These are phyloP conservation scores for Ascodesmis nigricans DNA, from an alignment of 495 filamentous ascomycete genomes.

Conservation along the genomic window DNA sequence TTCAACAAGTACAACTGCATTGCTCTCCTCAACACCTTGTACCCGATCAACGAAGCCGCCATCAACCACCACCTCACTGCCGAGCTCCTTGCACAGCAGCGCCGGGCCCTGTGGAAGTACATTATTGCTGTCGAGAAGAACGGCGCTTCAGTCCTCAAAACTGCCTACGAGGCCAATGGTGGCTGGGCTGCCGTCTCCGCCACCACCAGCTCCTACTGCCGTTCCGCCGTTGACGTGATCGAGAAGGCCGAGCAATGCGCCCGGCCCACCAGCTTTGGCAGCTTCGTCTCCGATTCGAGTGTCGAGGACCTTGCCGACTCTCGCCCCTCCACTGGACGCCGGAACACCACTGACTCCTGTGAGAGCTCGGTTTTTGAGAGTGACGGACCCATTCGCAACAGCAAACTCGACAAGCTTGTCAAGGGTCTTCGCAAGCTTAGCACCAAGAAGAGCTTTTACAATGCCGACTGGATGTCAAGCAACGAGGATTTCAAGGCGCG, in stretches of 20 bases:
- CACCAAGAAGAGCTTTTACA: background rate
- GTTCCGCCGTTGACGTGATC: slow-evolving; percentile 23
- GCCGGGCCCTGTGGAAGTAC: slow-evolving; percentile 43
- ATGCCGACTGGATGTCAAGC: slow-evolving; percentile 4
- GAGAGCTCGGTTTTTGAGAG: slow-evolving; percentile 10
- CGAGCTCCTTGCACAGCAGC: slow-evolving; percentile 33
- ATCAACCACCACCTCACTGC: slow-evolving; percentile 28
- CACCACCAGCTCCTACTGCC: slow-evolving; percentile 38
- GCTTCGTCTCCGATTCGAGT: slow-evolving; percentile 17
- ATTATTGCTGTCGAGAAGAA: slow-evolving; percentile 38
- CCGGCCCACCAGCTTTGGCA: slow-evolving; percentile 18
- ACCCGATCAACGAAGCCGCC: slow-evolving; percentile 31
- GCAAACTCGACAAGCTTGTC: slow-evolving; percentile 19
- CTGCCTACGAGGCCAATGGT: slow-evolving; percentile 32
- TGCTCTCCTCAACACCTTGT: slow-evolving; percentile 59
- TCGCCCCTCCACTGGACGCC: slow-evolving; percentile 6
- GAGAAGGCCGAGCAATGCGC: slow-evolving; percentile 19
- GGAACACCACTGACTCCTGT: slow-evolving; percentile 8
- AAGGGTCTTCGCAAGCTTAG: slow-evolving; percentile 17
- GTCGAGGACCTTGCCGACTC: slow-evolving; percentile 11
- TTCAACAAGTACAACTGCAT: slow-evolving; percentile 49
- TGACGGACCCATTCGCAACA: slow-evolving; percentile 9
- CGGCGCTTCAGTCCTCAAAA: slow-evolving; percentile 33
- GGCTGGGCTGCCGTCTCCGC: slow-evolving; percentile 37
- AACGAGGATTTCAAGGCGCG: slow-evolving; percentile 14